phyloP scores from a whole-genome alignment of 2,329 filamentous ascomycete species.

The Aspergillus floridensis region DNA sequence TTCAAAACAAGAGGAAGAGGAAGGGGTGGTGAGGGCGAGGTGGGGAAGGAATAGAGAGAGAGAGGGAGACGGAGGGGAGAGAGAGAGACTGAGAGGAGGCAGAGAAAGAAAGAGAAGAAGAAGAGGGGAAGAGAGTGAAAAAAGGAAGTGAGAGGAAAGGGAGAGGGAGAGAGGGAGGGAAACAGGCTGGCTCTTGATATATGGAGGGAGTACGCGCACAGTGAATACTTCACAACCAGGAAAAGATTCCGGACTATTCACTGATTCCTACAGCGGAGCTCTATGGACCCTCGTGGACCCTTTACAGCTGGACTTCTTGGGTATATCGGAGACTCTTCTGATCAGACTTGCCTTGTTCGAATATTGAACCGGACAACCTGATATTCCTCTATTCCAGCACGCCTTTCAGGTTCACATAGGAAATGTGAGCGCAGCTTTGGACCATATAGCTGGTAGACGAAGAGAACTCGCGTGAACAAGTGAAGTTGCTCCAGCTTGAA shows the following conservation, averaged over 20 bases:
- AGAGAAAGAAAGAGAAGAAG: constrained; percentile 1
- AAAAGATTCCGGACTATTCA: neutral
- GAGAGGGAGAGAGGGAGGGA: neutral
- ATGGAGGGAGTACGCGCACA: neutral
- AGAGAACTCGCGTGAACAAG: too few relatives aligned
- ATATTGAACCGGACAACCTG: too few relatives aligned
- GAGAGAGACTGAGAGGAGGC: neutral
- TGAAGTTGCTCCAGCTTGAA: too few relatives aligned
- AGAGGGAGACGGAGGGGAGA: neutral
- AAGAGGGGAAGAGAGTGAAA: neutral
- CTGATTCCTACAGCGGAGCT: neutral
- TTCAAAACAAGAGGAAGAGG: neutral
- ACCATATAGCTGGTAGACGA: too few relatives aligned
- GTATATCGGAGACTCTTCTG: too few relatives aligned
- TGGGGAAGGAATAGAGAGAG: neutral
- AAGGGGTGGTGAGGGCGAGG: too few relatives aligned
- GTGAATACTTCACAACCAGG: constrained; percentile 2
- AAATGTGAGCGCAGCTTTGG: too few relatives aligned
- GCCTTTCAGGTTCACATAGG: too few relatives aligned
- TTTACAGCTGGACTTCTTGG: too few relatives aligned
- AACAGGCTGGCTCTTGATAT: neutral
- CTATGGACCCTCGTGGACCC: neutral
- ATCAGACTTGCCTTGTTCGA: too few relatives aligned
- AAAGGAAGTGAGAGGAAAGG: constrained; percentile 1
- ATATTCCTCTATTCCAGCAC: too few relatives aligned